Percentiles rank a stretch among this genome's conserved stretches.
These are phyloP conservation scores for Nigrograna mackinnonii DNA, from an alignment of 2,329 filamentous ascomycete species.

Conservation along the genomic window DNA sequence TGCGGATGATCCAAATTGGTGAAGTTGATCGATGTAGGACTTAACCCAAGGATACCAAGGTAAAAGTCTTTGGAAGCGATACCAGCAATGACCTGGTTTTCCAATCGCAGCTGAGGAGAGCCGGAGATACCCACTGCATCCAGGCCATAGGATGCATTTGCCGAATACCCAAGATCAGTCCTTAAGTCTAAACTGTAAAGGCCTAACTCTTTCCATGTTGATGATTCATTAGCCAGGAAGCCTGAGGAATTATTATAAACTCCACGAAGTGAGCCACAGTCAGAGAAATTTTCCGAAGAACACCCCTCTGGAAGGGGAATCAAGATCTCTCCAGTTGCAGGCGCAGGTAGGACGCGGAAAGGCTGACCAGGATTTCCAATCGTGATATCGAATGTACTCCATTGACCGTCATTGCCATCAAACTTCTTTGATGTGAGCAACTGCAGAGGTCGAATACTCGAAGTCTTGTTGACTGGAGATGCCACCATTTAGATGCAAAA, in stretches of 20 bases:
- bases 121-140: too few relatives aligned
- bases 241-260: not conserved
- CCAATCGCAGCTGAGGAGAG: too few relatives aligned
- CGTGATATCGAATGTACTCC: not conserved
- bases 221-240: not conserved
- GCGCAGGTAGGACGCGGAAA: not conserved
- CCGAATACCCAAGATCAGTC: not conserved
- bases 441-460: too few relatives aligned
- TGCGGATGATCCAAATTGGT: conserved; percentile 10
- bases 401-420: not conserved
- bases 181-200: not conserved
- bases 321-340: not conserved
- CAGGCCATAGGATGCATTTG: not conserved
- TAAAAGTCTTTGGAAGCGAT: conserved; percentile 8
- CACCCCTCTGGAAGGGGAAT: not conserved
- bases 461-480: too few relatives aligned
- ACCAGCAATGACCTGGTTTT: conserved; percentile 7
- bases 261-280: not conserved
- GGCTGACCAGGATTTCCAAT: not conserved
- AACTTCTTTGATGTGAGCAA: too few relatives aligned
- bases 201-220: not conserved
- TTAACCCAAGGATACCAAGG: conserved; percentile 10
- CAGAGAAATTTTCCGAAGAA: not conserved
- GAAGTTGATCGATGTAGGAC: conserved; percentile 7
- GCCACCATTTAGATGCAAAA: too few relatives aligned